Base-by-base conservation (phyloP, 2,329 filamentous ascomycete species). In the Fusarium caatingaense region DNA sequence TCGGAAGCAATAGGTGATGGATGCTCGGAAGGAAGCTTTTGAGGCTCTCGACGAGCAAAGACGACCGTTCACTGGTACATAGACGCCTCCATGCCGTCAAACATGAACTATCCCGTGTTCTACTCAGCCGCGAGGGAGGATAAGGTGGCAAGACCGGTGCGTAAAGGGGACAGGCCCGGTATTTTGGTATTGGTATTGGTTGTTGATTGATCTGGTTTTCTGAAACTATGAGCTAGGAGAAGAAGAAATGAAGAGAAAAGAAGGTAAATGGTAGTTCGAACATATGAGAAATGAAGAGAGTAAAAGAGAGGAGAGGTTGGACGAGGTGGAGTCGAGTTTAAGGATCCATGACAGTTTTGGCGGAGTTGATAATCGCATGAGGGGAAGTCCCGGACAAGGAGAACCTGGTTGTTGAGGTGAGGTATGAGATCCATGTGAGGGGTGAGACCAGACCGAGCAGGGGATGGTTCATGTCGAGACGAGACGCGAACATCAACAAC, bases 301-400 rank as follows among this genome's bases (percentile, higher is more conserved):
- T 61, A 46, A 30, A 44, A 58, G 56, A 62, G 50, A 50, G 64
- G 45, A 56, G 65, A 72, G 69, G 72, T 69, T 74, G 71, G 72
- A 74, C 37, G 66, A 67, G 72, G 72, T 73, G 71, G 72, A 72
- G 72, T 61, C 66, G 64, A 67, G 68, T 74, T 74, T 73, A 74
- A 72, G 74, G 72, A 73, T 73, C 64, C 67, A 64, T 69, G 62
- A 58, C 69, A 66, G 53, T 70, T 69, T 66, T 60, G 68, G 56
- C 63, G 67, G 64, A 65, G 67, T 64, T 64, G 58, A 59, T 64
- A 56, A 60, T 71, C 56, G 66, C 54, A 65, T 64, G 69, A 72
- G 69, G 68, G 60, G 54, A 67, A 73, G 54, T 70, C 56, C 58
- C 48, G 57, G 56, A 60, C 60, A 59, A 72, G 59, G 69, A 64